Base-by-base conservation (phyloP, 2,329 filamentous ascomycete genomes). In the Colletotrichum lini region DNA sequence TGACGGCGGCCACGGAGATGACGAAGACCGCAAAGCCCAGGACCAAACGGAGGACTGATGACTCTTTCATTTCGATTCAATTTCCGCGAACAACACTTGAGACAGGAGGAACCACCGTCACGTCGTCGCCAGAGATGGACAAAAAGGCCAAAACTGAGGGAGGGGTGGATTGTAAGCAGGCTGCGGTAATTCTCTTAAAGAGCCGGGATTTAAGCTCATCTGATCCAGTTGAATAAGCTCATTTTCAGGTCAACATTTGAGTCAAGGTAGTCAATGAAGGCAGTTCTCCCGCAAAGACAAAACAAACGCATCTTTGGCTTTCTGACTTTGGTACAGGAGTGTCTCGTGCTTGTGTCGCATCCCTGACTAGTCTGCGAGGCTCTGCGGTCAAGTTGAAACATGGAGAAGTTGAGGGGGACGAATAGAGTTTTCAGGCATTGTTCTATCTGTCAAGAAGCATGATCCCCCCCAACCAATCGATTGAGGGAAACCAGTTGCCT, bases 1-100 rank as follows among this genome's bases (percentile, higher is more conserved):
- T 71, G 0, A 52, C 64, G 0, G 68, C 64, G 5, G 50, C 18
- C 0, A 13, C n/a, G 35, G 50, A 1, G 21, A 44, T 44, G 15
- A 38, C 15, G 0, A 45, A 45, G 3, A 35, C 42, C 23, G 18
- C n/a, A n/a, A 57, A 1, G 13, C 42, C 38, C 7, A 49, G 10
- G 18, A 62, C 3, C 23, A 53, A 4, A n/a, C 58, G 30, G 7
- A 18, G 23, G 40, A 21, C 6, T 26, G 26, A 12, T 21, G 10
- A 15, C 8, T 30, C 52, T 18, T 18, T n/a, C 67, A 67, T 70
- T 10, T 12, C 57, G 5, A 50, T 21, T 44, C 15, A 38, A 8
- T 18, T 5, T 10, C 0, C 8, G n/a, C 21, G 30, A 53, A 8
- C 16, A 45, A 45, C 9, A 23, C 10, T 5, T 3, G 10, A 44